A percentile compares a stretch with the other conserved stretches of the same genome.
These are phyloP conservation scores for Arctium lappa DNA, from an alignment of 129 eudicot genomes.

Conservation along the genomic window DNA sequence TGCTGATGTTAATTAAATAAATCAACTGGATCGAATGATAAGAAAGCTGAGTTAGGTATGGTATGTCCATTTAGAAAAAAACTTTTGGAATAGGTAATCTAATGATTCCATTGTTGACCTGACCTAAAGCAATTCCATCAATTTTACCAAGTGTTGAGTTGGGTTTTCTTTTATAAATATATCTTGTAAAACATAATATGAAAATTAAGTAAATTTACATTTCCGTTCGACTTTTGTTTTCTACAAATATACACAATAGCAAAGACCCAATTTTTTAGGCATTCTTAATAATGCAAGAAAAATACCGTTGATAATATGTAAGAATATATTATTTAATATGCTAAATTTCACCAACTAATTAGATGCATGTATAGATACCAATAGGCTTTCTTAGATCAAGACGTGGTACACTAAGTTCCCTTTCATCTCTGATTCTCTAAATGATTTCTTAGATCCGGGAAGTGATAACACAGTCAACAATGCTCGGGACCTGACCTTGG, in stretches of 20 bases:
- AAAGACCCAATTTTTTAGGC: neutral
- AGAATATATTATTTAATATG: too few species aligned
- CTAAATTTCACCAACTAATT: too few species aligned
- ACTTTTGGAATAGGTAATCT: neutral
- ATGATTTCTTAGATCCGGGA: too few species aligned
- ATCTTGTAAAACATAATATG: too few species aligned
- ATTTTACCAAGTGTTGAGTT: neutral
- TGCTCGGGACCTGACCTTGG: too few species aligned
- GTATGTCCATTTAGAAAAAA: neutral
- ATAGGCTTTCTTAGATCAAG: too few species aligned
- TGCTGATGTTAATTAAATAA: neutral
- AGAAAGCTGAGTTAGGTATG: neutral
- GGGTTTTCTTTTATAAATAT: neutral
- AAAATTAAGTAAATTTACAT: neutral
- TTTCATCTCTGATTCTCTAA: too few species aligned
- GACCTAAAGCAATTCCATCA: neutral
- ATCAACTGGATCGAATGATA: neutral
- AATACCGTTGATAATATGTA: too few species aligned
- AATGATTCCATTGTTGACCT: neutral
- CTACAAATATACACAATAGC: neutral
- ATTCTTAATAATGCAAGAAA: too few species aligned
- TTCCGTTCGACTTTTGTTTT: neutral
- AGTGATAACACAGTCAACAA: too few species aligned
- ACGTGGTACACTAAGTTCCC: too few species aligned
- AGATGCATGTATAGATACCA: too few species aligned